These are phyloP conservation scores for Zoysia matrella DNA, from an alignment of 202 grass and related monocot species.

Conservation along the genomic window DNA sequence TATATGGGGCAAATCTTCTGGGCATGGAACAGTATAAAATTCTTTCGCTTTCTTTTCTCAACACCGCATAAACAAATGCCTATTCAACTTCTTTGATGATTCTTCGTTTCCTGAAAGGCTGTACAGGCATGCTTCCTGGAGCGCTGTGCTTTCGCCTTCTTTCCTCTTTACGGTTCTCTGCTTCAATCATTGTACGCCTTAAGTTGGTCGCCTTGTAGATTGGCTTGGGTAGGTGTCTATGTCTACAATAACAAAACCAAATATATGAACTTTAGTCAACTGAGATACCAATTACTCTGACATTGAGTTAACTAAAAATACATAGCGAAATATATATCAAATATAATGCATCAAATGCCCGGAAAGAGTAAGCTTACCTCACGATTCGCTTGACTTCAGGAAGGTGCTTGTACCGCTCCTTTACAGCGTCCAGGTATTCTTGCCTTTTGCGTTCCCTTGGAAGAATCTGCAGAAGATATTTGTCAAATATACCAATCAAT, in stretches of 20 bases:
- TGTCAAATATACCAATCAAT: not conserved
- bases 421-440: conserved; percentile 79
- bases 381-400: conserved; percentile 80
- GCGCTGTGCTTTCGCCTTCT: conserved; percentile 81
- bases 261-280: not conserved
- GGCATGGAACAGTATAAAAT: too few species aligned
- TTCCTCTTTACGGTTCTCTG: conserved; percentile 67
- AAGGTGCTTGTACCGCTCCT: conserved; percentile 82
- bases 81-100: conserved; percentile 92
- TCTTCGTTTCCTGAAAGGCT: conserved; percentile 89
- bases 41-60: too few species aligned
- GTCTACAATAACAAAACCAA: conserved; percentile 46
- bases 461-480: conserved; percentile 70
- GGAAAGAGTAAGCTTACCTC: conserved; percentile 49
- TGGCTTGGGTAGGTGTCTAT: conserved; percentile 89
- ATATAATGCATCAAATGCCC: conserved; percentile 11
- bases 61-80: not conserved
- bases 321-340: not conserved
- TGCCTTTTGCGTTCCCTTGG: conserved; percentile 89
- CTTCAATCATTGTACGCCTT: conserved; percentile 79
- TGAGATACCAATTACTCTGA: not conserved
- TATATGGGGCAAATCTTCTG: too few species aligned
- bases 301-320: not conserved
- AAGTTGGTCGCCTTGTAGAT: conserved; percentile 78
- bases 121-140: conserved; percentile 63